Evolutionary conservation across 768 basidiomycete species (phyloP), one percentile per base, ranked within the genome.

Genomic region (Crucibulum laeve): DNA sequence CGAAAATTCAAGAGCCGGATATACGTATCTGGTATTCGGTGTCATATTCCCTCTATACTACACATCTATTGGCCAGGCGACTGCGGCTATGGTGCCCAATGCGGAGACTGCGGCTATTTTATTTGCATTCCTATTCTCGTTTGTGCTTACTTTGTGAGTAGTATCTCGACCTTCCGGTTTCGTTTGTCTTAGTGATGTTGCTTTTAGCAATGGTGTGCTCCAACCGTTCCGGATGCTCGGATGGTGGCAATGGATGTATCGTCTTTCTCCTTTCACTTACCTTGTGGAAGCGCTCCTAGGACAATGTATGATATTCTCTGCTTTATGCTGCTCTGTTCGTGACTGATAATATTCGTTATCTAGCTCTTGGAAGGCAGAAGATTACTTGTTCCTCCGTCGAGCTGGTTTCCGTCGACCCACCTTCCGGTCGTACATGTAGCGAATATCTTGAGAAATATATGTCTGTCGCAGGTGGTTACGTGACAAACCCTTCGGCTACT

Each of bases 161-260:
- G 56, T 18, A 10, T 3, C 18, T 37, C 36, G 15, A 32, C 39
- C 33, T 18, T 25, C 14, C 37, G 5, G 49, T 48, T 47, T 57
- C 25, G 5, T 13, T 33, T 37, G 23, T n/a, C 21, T 17, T n/a
- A 40, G 19, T 40, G 25, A 28, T 14, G 28, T 22, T 22, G 37
- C 17, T 17, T 35, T 33, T 40, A 80, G 77, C 53, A 72, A 84
- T 48, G 84, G 83, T 47, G 80, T 86, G 26, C 55, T 87, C 3
- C 85, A 87, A 51, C 84, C 84, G 5, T 82, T 66, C 54, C 51
- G 68, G 5, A 65, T 69, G 14, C 74, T 87, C 2, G 76, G 77
- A 8, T 83, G 82, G 77, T 87, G 84, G 84, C 55, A 61, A 40
- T 87, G 84, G 83, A 82, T 85, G 82, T 86, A 80, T 45, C 64